Conservation (phyloP, 495 filamentous ascomycete genomes). For the Sordaria brevicollis region DNA sequence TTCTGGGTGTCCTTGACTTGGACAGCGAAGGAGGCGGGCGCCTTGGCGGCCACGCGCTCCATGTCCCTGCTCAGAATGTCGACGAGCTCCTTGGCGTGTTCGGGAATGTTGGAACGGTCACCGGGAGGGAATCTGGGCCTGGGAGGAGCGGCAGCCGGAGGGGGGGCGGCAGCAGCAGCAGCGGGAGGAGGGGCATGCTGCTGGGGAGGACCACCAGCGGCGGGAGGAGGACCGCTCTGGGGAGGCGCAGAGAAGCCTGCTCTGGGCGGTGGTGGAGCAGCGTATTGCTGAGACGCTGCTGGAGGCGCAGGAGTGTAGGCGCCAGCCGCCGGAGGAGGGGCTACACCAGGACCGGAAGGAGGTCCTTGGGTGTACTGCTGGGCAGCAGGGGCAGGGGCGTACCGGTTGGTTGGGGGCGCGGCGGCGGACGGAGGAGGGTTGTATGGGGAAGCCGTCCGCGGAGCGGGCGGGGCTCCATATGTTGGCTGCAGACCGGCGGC, state of each 20-base stretch:
- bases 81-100: slow-evolving; percentile 61
- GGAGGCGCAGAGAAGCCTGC: slow-evolving; percentile 20
- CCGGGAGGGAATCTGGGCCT: slow-evolving; percentile 65
- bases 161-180: slow-evolving; percentile 33
- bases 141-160: slow-evolving; percentile 19
- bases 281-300: slow-evolving; percentile 8
- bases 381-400: slow-evolving; percentile 68
- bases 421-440: slow-evolving; percentile 62
- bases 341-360: slow-evolving; percentile 13
- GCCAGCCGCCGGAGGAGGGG: slow-evolving; percentile 38
- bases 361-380: slow-evolving; percentile 35
- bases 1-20: slow-evolving; percentile 92
- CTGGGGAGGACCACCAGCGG: slow-evolving; percentile 29
- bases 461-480: slow-evolving; percentile 44
- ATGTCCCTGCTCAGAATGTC: slow-evolving; percentile 78
- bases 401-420: slow-evolving; percentile 69
- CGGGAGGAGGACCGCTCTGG: slow-evolving; percentile 37
- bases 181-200: slow-evolving; percentile 36
- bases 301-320: slow-evolving; percentile 47
- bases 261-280: slow-evolving; percentile 17
- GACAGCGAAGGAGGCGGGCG: slow-evolving; percentile 67
- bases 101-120: slow-evolving; percentile 83
- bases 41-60: slow-evolving; percentile 73
- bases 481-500: slow-evolving; percentile 26
- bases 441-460: slow-evolving; percentile 78